These are phyloP conservation scores for Boletus insuetus DNA, from an alignment of 768 basidiomycete species.

Conservation along the genomic window DNA sequence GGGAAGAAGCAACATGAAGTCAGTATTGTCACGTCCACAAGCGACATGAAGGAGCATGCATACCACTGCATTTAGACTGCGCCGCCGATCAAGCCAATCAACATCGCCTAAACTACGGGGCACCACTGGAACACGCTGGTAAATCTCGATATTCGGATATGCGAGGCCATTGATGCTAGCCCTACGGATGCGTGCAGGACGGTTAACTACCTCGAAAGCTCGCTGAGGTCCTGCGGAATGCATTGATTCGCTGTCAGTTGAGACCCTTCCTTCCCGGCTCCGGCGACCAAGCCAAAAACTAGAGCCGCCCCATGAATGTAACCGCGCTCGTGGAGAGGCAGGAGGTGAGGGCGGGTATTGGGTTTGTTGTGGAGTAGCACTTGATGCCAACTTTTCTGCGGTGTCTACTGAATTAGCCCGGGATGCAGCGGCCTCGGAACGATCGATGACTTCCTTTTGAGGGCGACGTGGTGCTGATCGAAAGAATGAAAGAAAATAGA, in stretches of 20 bases:
- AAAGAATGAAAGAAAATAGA: conserved; percentile 33
- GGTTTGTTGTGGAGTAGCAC: conserved; percentile 25
- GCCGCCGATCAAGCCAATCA: conserved; percentile 75
- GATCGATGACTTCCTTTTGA: conserved; percentile 22
- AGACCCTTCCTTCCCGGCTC: conserved; percentile 35
- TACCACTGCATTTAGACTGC: conserved; percentile 70
- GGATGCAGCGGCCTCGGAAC: conserved; percentile 24
- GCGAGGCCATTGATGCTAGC: conserved; percentile 43
- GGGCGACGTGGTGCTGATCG: conserved; percentile 7
- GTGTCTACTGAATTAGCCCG: conserved; percentile 40
- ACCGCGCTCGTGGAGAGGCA: conserved; percentile 29
- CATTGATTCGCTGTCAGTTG: conserved; percentile 39
- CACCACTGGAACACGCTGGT: conserved; percentile 42
- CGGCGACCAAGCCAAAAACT: conserved; percentile 37
- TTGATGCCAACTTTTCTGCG: conserved; percentile 40
- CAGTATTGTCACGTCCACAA: conserved; percentile 17
- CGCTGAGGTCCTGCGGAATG: conserved; percentile 35
- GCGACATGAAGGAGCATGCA: conserved; percentile 30
- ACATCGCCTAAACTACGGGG: conserved; percentile 64
- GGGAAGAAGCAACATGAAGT: conserved; percentile 13
- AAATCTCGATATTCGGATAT: conserved; percentile 42
- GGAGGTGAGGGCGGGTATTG: conserved; percentile 33
- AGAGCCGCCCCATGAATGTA: conserved; percentile 39
- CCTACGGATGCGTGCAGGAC: conserved; percentile 52
- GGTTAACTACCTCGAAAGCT: conserved; percentile 50